Evolutionary conservation across 2,329 filamentous ascomycete genomes (phyloP).

Genomic region (Cytospora mali): DNA sequence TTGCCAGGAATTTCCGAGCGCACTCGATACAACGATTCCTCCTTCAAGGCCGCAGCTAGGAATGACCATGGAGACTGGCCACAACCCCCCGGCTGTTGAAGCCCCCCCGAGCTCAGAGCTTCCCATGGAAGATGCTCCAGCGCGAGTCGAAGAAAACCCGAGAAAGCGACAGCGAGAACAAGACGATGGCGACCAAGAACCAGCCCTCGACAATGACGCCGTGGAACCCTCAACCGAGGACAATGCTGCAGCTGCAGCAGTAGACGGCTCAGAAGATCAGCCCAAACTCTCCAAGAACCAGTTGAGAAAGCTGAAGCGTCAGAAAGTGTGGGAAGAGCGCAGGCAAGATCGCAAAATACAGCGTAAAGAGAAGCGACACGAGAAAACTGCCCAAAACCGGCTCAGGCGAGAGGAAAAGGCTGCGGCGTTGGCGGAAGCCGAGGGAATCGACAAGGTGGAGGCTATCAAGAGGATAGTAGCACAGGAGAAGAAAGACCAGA

Average conservation of each 20-base stretch:
- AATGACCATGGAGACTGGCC: slow-evolving; percentile 5
- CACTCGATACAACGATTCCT: background rate
- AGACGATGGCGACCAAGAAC: background rate
- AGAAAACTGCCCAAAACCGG: slow-evolving; percentile 51
- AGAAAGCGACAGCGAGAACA: slow-evolving; percentile 21
- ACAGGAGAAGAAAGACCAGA: slow-evolving; percentile 39
- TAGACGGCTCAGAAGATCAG: slow-evolving; percentile 5
- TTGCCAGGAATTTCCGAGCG: background rate
- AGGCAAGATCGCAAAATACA: slow-evolving; percentile 59
- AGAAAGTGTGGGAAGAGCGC: slow-evolving; percentile 75
- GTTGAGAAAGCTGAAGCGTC: slow-evolving; percentile 74
- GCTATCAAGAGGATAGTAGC: slow-evolving; percentile 34
- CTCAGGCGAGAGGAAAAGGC: slow-evolving; percentile 53
- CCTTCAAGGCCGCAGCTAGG: background rate
- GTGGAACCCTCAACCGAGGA: background rate
- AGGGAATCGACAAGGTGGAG: slow-evolving; percentile 45
- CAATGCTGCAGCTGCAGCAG: background rate
- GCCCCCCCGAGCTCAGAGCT: background rate
- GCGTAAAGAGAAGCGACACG: slow-evolving; percentile 58
- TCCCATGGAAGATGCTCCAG: background rate
- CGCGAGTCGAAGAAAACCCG: slow-evolving; percentile 5
- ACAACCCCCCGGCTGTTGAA: background rate
- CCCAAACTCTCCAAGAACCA: slow-evolving; percentile 77
- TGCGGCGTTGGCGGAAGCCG: slow-evolving; percentile 44
- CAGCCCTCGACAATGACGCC: background rate